Conservation (phyloP, 169 alveolate genomes). For the Plasmodium gallinaceum region DNA sequence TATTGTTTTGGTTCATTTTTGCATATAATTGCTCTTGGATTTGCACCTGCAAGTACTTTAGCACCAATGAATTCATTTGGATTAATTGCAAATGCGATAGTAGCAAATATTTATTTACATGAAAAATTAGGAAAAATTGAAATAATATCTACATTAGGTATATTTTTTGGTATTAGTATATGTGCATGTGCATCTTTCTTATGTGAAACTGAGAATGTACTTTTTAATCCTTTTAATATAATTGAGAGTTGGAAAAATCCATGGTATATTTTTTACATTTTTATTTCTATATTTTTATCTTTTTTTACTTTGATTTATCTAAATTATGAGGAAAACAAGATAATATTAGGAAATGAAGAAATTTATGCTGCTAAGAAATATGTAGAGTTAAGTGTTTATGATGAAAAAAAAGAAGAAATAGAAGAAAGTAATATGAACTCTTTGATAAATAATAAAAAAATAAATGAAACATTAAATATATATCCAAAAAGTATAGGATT, state of each 20-base stretch:
- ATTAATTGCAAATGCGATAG: slow-evolving; percentile 87
- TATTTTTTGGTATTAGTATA: slow-evolving; percentile 85
- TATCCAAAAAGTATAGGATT: slow-evolving; percentile 83
- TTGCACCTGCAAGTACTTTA: slow-evolving; percentile 90
- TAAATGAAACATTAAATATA: slow-evolving; percentile 55
- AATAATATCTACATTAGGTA: slow-evolving; percentile 87
- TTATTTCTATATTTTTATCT: slow-evolving; percentile 81
- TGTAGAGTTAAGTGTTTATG: slow-evolving; percentile 76
- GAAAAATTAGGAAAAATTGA: slow-evolving; percentile 87
- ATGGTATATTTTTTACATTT: slow-evolving; percentile 85
- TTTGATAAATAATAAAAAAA: slow-evolving; percentile 37
- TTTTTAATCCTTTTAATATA: slow-evolving; percentile 73
- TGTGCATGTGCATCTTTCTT: slow-evolving; percentile 89
- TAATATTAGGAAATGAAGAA: slow-evolving; percentile 79
- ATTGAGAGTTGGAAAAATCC: slow-evolving; percentile 89
- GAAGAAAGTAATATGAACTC: slow-evolving; percentile 52
- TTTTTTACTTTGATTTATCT: slow-evolving; percentile 84
- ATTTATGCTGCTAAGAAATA: slow-evolving; percentile 79
- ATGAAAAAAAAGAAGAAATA: slow-evolving; percentile 48
- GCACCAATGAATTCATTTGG: slow-evolving; percentile 91
- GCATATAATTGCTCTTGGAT: slow-evolving; percentile 88
- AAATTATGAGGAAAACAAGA: slow-evolving; percentile 82
- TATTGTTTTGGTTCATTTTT: slow-evolving; percentile 86
- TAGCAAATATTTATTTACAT: slow-evolving; percentile 87
- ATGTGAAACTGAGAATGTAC: slow-evolving; percentile 71